Evolutionary conservation across 2,329 filamentous ascomycete genomes (phyloP).

Genomic region (Geosmithia flava): DNA sequence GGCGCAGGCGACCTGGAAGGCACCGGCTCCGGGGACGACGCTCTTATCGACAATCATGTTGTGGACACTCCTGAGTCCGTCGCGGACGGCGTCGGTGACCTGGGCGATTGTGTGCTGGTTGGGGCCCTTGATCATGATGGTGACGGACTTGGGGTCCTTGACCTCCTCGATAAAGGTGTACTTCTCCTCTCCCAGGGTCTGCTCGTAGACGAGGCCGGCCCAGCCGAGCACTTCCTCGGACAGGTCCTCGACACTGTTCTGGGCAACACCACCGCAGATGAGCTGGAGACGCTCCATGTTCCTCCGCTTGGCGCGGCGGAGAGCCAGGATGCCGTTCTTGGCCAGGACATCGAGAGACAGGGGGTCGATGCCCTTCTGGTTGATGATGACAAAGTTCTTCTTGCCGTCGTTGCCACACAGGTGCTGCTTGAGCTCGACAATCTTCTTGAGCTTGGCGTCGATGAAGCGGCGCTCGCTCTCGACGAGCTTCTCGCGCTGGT

Average conservation of each 20-base stretch:
- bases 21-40: constrained; percentile 86
- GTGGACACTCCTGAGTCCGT: constrained; percentile 91
- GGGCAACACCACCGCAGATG: constrained; percentile 78
- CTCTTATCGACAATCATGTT: constrained; percentile 99
- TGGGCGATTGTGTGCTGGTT: constrained; percentile 95
- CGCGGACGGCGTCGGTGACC: constrained; percentile 90
- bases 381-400: constrained; percentile 96
- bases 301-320: constrained; percentile 88
- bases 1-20: constrained; percentile 91
- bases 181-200: constrained; percentile 96
- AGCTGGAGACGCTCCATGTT: constrained; percentile 99
- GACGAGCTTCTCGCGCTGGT: constrained; percentile 94
- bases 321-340: constrained; percentile 94
- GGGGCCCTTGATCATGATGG: constrained; percentile 92
- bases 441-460: constrained; percentile 92
- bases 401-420: constrained; percentile 87
- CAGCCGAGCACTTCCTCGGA: constrained; percentile 81
- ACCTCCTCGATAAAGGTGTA: constrained; percentile 98
- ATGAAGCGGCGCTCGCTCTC: constrained; percentile 95
- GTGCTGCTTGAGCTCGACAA: constrained; percentile 95
- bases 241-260: constrained; percentile 94
- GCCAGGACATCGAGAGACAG: constrained; percentile 90
- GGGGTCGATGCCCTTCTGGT: constrained; percentile 98
- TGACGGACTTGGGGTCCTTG: constrained; percentile 97
- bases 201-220: constrained; percentile 94